Conservation (phyloP, 306 rosid species). For the Canavalia ensiformis region DNA sequence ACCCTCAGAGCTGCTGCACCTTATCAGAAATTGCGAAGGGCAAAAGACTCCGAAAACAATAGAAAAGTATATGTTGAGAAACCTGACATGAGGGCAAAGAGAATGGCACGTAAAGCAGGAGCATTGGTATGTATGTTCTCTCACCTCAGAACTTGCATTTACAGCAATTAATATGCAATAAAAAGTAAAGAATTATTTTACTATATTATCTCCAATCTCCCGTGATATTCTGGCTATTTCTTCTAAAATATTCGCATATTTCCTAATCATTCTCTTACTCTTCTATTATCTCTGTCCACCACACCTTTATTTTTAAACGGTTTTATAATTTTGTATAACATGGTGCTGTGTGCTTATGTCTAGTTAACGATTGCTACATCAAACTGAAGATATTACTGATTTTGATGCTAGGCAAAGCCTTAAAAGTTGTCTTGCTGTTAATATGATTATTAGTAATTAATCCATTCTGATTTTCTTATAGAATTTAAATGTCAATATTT, state of each 20-base stretch:
- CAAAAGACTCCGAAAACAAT: conserved; percentile 65
- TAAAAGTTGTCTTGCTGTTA: conserved; percentile 10
- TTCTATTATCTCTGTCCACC: conserved; percentile 23
- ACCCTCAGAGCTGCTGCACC: conserved; percentile 99
- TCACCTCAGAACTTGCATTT: conserved; percentile 35
- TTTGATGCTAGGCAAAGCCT: conserved; percentile 20
- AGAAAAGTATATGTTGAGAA: conserved; percentile 95
- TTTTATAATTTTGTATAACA: neutral
- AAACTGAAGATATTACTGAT: conserved; percentile 33
- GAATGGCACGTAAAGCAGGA: conserved; percentile 99
- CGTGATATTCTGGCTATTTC: conserved; percentile 34
- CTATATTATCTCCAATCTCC: conserved; percentile 3
- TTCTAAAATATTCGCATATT: conserved; percentile 21
- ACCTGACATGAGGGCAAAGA: conserved; percentile 95
- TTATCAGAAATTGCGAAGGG: conserved; percentile 94
- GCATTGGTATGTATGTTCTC: conserved; percentile 76
- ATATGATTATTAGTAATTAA: conserved; percentile 16
- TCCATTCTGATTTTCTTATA: conserved; percentile 1
- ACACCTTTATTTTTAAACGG: conserved; percentile 7
- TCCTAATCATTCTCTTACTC: conserved; percentile 12
- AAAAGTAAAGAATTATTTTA: conserved; percentile 8
- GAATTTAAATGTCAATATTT: conserved; percentile 1
- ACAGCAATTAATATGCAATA: conserved; percentile 10
- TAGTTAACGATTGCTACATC: conserved; percentile 12
- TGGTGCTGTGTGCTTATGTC: neutral